phyloP scores from a whole-genome alignment of 192 early-diverging fungal genomes.

The Umbelopsis sp. region DNA sequence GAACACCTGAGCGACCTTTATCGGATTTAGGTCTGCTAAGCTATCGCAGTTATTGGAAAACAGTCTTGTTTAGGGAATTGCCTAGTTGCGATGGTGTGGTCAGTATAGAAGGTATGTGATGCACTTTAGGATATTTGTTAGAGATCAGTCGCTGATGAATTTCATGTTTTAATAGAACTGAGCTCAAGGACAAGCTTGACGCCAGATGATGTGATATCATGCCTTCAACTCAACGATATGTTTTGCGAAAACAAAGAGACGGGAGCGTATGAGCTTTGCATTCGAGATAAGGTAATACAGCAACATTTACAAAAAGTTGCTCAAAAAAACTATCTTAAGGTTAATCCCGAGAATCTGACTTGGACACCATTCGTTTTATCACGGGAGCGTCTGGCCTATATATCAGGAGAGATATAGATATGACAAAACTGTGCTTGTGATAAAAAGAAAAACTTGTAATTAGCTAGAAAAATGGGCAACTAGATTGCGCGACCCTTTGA shows the following conservation, averaged over 20 bases:
- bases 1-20: slow-evolving; percentile 90
- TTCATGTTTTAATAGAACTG: slow-evolving; percentile 47
- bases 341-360: slow-evolving; percentile 62
- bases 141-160: background rate
- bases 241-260: slow-evolving; percentile 26
- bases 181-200: slow-evolving; percentile 74
- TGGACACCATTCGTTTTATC: slow-evolving; percentile 74
- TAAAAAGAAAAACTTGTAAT: background rate
- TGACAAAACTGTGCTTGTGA: background rate
- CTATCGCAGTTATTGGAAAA: slow-evolving; percentile 89
- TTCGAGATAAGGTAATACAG: slow-evolving; percentile 47
- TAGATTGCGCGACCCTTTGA: no score
- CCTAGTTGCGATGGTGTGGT: slow-evolving; percentile 51
- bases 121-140: background rate
- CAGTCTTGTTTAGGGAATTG: slow-evolving; percentile 71
- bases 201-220: slow-evolving; percentile 79
- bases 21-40: slow-evolving; percentile 88
- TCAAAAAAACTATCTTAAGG: slow-evolving; percentile 52
- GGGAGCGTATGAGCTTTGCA: slow-evolving; percentile 50
- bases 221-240: slow-evolving; percentile 64
- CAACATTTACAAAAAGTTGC: slow-evolving; percentile 49
- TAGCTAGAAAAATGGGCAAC: background rate
- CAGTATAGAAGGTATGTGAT: slow-evolving; percentile 48
- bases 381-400: slow-evolving; percentile 18
- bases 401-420: background rate